Base-by-base conservation (phyloP, 257 asterid species). In the Verbascum thapsus region DNA sequence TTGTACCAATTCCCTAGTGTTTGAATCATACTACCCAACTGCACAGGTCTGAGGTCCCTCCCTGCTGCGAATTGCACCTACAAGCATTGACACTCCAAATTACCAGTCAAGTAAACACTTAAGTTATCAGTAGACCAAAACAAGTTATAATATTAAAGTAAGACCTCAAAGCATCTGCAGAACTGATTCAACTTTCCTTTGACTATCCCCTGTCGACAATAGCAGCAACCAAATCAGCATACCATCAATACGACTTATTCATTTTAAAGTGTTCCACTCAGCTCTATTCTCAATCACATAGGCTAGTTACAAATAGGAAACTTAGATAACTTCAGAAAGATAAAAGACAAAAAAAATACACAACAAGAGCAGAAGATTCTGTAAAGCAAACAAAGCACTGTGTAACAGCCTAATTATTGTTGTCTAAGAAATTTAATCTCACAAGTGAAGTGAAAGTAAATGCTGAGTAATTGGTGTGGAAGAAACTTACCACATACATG, bases 151-250 rank as follows among this genome's bases (percentile, higher is more conserved):
- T 41, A 53, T 56, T 58, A 12, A 58, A 66, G 71, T 69, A 52
- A 68, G 10, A 94, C 99, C 99, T 94, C 98, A 80, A 94, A 84
- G 76, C 92, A 94, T 88, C 98, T 84, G 53, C 90, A 88, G 80
- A 80, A 66, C 81, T 94, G 99, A 73, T 94, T 96, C 79, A 94
- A 87, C 85, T 94, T 94, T 68, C 99, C 99, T 81, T 91, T 84
- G 62, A 94, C 90, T 53, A 94, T 90, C 41, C 98, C 99, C 99
- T 94, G 78, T 60, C 60, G 60, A 71, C 8, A 70, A 49, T 30
- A 59, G 56, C 47, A 69, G 49, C 39, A 57, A 61, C 12, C 58
- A 68, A 38, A 70, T 65, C 48, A 66, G 65, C 30, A n/a, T 5
- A 49, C 18, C 8, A 13, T 41, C 50, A 34, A 11, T 12, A 12